Evolutionary conservation across 2,329 filamentous ascomycete species (phyloP).

Genomic region (Diaporthe ilicicola): DNA sequence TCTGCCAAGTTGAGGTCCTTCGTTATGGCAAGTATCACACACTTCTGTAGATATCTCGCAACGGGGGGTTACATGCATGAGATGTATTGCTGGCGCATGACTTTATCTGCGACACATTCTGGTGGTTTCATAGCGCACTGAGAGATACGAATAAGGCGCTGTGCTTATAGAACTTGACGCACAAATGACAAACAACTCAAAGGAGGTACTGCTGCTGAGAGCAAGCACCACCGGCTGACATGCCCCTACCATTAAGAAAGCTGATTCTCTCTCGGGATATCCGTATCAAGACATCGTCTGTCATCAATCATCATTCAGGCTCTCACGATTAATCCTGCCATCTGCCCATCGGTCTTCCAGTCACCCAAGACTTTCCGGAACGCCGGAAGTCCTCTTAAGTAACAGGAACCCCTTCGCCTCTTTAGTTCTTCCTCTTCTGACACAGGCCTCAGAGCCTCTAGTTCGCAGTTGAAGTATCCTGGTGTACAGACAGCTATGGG

Average conservation of each 20-base stretch:
- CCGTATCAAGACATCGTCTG: not conserved
- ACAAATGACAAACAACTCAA: no score
- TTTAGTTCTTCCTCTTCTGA: slow-evolving; percentile 4
- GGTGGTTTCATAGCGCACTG: no score
- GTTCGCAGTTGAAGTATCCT: slow-evolving; percentile 30
- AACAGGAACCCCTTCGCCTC: not conserved
- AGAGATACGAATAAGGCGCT: no score
- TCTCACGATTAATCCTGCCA: slow-evolving; percentile 4
- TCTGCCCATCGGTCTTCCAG: not conserved
- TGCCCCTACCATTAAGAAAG: not conserved
- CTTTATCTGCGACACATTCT: no score
- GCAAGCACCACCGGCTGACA: not conserved
- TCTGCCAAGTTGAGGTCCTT: not conserved
- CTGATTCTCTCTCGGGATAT: no score
- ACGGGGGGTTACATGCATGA: no score
- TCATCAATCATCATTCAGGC: slow-evolving; percentile 46
- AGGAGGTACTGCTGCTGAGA: no score
- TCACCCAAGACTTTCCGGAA: not conserved
- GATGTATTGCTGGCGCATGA: no score
- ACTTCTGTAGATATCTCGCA: not conserved
- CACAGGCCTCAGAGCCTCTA: slow-evolving; percentile 19
- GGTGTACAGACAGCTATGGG: slow-evolving; percentile 32
- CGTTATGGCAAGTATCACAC: not conserved
- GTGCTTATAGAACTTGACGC: no score
- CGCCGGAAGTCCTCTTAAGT: slow-evolving; percentile 8